These are phyloP conservation scores for Sutorius australiensis DNA, from an alignment of 768 basidiomycete species.

Conservation along the genomic window DNA sequence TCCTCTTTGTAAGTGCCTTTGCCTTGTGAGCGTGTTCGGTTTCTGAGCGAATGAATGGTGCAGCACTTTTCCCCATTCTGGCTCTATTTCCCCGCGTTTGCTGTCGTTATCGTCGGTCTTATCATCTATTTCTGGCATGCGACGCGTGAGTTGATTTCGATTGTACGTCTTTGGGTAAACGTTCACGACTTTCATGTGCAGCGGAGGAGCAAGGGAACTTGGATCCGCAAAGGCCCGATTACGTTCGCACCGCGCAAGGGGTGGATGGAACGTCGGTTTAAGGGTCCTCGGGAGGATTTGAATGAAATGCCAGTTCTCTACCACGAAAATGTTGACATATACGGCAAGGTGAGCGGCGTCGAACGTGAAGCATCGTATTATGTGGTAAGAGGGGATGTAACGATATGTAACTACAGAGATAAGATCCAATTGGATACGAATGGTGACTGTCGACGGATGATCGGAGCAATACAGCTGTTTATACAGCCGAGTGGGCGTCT, in stretches of 20 bases:
- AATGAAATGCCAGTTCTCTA: not conserved
- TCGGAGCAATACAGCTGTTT: slow-evolving; percentile 15
- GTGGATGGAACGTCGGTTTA: slow-evolving; percentile 15
- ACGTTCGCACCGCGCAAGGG: slow-evolving; percentile 38
- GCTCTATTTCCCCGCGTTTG: slow-evolving; percentile 83
- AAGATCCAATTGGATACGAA: slow-evolving; percentile 30
- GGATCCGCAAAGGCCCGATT: slow-evolving; percentile 55
- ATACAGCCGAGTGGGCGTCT: slow-evolving; percentile 23
- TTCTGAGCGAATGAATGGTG: slow-evolving; percentile 3
- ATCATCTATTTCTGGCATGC: slow-evolving; percentile 85
- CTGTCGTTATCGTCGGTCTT: slow-evolving; percentile 65
- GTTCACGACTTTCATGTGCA: slow-evolving; percentile 27
- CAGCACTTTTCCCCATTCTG: slow-evolving; percentile 83
- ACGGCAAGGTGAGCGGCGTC: not conserved
- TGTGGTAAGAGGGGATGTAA: not conserved
- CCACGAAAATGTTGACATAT: not conserved
- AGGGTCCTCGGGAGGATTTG: not conserved
- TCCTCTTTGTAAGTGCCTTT: slow-evolving; percentile 45
- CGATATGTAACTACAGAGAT: slow-evolving; percentile 13
- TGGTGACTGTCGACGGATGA: slow-evolving; percentile 22
- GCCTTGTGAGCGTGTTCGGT: not conserved
- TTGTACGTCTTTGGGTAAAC: not conserved
- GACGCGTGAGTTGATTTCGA: slow-evolving; percentile 56
- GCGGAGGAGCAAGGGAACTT: slow-evolving; percentile 72
- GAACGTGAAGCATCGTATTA: not conserved